Evolutionary conservation across 495 filamentous ascomycete species (phyloP).

Genomic region (Lasiosphaeriaceae sp.): DNA sequence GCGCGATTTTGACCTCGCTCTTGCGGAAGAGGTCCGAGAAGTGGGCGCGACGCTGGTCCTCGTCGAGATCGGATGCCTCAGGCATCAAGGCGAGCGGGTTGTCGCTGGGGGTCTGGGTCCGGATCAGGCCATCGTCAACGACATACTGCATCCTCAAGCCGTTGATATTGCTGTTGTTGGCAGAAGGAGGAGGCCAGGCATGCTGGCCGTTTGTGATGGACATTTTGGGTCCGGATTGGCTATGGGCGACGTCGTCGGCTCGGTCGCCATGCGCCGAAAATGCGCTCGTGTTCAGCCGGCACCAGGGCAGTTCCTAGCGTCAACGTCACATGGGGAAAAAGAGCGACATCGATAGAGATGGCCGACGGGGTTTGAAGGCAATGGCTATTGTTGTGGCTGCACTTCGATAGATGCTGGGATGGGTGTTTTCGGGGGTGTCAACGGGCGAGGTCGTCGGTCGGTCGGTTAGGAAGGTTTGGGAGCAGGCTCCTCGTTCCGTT

Average conservation of each 20-base stretch:
- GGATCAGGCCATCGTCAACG: conserved; percentile 35
- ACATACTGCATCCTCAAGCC: conserved; percentile 28
- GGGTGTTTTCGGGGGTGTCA: conserved; percentile 39
- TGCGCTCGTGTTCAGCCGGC: conserved; percentile 42
- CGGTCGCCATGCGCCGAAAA: conserved; percentile 48
- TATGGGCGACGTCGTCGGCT: conserved; percentile 28
- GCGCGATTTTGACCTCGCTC: conserved; percentile 43
- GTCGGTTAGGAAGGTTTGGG: conserved; percentile 36
- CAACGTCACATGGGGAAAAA: conserved; percentile 37
- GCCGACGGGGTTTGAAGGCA: conserved; percentile 19
- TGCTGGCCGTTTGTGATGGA: conserved; percentile 50
- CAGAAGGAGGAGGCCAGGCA: conserved; percentile 40
- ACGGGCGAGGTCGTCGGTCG: conserved; percentile 36
- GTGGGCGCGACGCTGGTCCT: conserved; percentile 40
- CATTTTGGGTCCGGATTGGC: conserved; percentile 38
- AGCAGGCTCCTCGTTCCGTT: conserved; percentile 30
- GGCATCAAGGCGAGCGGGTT: conserved; percentile 38
- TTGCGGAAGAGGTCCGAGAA: conserved; percentile 42
- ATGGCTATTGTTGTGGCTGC: conserved; percentile 34
- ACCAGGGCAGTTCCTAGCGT: conserved; percentile 32
- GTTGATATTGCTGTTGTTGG: conserved; percentile 31
- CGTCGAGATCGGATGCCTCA: conserved; percentile 50
- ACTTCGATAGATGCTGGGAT: conserved; percentile 37
- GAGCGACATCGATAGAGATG: conserved; percentile 43
- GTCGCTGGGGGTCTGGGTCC: conserved; percentile 37